These are phyloP conservation scores for Psophocarpus tetragonolobus DNA, from an alignment of 306 rosid genomes.

Conservation along the genomic window DNA sequence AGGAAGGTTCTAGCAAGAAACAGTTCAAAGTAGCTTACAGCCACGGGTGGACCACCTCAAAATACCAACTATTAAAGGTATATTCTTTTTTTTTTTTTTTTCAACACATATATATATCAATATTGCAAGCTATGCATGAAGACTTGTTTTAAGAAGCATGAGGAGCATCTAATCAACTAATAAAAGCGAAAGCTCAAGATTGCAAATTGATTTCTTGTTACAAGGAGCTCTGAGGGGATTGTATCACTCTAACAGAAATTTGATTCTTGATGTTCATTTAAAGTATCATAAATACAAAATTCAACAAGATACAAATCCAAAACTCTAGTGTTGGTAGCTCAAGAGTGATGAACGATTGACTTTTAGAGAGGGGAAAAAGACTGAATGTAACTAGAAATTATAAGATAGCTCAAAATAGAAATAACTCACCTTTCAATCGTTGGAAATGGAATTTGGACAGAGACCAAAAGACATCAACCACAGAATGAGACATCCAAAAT, in stretches of 20 bases:
- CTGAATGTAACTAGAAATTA: neutral
- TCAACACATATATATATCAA: neutral
- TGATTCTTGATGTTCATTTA: neutral
- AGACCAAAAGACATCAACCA: too few relatives aligned
- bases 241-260: too few relatives aligned
- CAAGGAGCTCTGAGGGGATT: neutral
- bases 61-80: neutral
- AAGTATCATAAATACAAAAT: neutral
- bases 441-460: too few relatives aligned
- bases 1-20: neutral
- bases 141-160: neutral
- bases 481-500: too few relatives aligned
- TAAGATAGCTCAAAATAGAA: too few relatives aligned
- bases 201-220: neutral
- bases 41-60: neutral
- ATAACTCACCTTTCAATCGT: too few relatives aligned
- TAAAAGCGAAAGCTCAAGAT: neutral
- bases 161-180: neutral
- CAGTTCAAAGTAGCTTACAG: too few relatives aligned
- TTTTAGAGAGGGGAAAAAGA: neutral
- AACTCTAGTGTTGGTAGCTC: neutral
- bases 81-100: too few relatives aligned
- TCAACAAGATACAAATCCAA: neutral
- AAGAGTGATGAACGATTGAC: neutral
- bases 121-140: neutral